Base-by-base conservation (phyloP, 192 early-diverging fungal species). In the Entomortierella chlamydospora region DNA sequence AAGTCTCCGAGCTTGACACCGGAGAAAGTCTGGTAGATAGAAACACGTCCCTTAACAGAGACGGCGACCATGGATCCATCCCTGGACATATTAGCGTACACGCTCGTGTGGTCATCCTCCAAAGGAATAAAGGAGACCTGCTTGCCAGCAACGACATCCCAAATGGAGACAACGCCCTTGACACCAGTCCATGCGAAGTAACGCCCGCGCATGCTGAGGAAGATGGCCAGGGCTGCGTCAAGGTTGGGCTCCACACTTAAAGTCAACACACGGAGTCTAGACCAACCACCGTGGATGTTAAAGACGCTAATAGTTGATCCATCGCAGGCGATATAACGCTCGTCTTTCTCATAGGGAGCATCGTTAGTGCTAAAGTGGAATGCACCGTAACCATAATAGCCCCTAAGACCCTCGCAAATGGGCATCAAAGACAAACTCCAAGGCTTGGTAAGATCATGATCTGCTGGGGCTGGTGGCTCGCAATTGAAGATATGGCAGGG, bases 1-100 rank as follows among this genome's bases (percentile, higher is more conserved):
- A 52, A 65, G n/a, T 45, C 55, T 11, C 71, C 71, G 15, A 74
- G 41, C 59, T 67, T 67, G 47, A 67, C 47, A 49, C 66, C 66
- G 2, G 66, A 47, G 57, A 68, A 49, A 28, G 66, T 59, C 23
- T 68, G 43, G 57, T 68, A 58, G 29, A 68, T 51, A 5, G 42
- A 39, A 30, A 68, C 29, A 30, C 56, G 31, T 22, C 56, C 66
- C 51, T 51, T 68, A 42, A 51, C 22, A 22, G 56, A 68, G 29
- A 68, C 57, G 28, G 57, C 66, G 20, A 59, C 31, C 57, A 50
- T 45, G 2, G 66, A 59, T 30, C 66, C 66, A 39, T 68, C 56
- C 1, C 52, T 12, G 1, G 66, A 68, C 43, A 68, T 45, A 8
- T 59, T 57, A 0, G 57, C 57, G 18, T 59, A 49, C 7, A 59